A percentile compares a stretch with the other conserved stretches of the same genome.
Evolutionary conservation across 129 eudicot genomes (phyloP).

Genomic region (Flaveria ramosissima): DNA sequence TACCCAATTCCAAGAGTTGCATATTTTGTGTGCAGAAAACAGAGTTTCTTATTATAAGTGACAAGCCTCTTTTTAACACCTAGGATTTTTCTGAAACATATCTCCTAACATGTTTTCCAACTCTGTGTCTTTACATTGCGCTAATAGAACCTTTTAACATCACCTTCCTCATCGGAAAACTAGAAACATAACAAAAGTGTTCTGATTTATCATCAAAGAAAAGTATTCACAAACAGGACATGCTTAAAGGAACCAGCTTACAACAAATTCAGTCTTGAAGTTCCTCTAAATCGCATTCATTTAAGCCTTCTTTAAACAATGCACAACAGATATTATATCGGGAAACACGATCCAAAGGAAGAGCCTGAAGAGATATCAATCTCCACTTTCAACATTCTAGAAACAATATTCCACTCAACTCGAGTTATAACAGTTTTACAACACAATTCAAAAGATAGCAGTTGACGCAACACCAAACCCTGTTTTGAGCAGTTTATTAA

Average conservation of each 20-base stretch:
- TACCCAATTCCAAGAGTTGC: constrained; percentile 2
- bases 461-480: no score
- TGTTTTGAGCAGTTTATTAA: no score
- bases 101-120: constrained; percentile 76
- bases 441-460: no score
- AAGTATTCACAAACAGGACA: background rate
- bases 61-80: constrained; percentile 40
- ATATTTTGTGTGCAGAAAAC: constrained; percentile 1
- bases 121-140: constrained; percentile 74
- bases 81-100: constrained; percentile 54
- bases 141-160: constrained; percentile 56
- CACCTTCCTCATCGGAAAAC: constrained; percentile 76
- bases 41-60: background rate
- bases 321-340: no score
- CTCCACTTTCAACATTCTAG: no score
- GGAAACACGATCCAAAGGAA: no score
- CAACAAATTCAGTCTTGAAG: constrained; percentile 93
- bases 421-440: no score
- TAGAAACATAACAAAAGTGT: constrained; percentile 28
- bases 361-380: no score
- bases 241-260: constrained; percentile 39
- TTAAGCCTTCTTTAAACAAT: no score
- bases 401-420: no score
- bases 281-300: no score
- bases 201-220: background rate